Conservation (phyloP, 176 grass and related monocot species). For the Carex myosuroides region DNA sequence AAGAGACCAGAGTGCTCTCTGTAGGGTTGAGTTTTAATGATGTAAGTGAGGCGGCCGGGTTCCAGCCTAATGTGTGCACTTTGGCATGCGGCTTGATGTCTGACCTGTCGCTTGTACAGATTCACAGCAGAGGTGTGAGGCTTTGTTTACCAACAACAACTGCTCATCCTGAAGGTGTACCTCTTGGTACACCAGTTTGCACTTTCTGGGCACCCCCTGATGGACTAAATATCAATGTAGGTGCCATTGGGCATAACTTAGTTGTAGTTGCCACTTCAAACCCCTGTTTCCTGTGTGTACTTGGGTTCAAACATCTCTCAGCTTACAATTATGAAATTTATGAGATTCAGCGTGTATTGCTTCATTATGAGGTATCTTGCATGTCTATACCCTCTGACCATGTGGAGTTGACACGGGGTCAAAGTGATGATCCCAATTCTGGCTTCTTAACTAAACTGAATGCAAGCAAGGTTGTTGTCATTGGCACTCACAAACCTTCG, state of each 20-base stretch:
- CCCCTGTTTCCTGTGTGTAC: slow-evolving; percentile 76
- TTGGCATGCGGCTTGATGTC: slow-evolving; percentile 83
- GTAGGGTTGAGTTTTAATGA: slow-evolving; percentile 97
- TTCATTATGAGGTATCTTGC: slow-evolving; percentile 81
- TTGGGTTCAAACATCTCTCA: slow-evolving; percentile 55
- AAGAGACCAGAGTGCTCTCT: slow-evolving; percentile 94
- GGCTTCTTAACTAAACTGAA: slow-evolving; percentile 32
- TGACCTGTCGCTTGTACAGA: slow-evolving; percentile 85
- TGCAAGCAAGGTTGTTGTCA: slow-evolving; percentile 59
- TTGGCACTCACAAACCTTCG: slow-evolving; percentile 97
- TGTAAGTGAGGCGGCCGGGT: slow-evolving; percentile 79
- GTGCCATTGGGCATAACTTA: slow-evolving; percentile 71
- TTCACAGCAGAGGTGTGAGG: slow-evolving; percentile 78
- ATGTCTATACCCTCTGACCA: slow-evolving; percentile 65
- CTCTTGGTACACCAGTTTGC: slow-evolving; percentile 53
- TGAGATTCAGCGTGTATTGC: slow-evolving; percentile 55
- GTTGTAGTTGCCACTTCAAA: slow-evolving; percentile 87
- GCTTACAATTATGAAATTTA: slow-evolving; percentile 65
- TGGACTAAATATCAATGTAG: slow-evolving; percentile 68
- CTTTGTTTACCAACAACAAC: slow-evolving; percentile 80
- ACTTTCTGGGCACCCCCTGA: slow-evolving; percentile 63
- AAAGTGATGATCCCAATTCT: slow-evolving; percentile 23
- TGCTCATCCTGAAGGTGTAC: slow-evolving; percentile 68
- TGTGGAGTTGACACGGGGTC: slow-evolving; percentile 18
- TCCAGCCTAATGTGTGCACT: slow-evolving; percentile 89